These are phyloP conservation scores for Magnaporthiopsis incrustans DNA, from an alignment of 2,329 filamentous ascomycete genomes.

Conservation along the genomic window DNA sequence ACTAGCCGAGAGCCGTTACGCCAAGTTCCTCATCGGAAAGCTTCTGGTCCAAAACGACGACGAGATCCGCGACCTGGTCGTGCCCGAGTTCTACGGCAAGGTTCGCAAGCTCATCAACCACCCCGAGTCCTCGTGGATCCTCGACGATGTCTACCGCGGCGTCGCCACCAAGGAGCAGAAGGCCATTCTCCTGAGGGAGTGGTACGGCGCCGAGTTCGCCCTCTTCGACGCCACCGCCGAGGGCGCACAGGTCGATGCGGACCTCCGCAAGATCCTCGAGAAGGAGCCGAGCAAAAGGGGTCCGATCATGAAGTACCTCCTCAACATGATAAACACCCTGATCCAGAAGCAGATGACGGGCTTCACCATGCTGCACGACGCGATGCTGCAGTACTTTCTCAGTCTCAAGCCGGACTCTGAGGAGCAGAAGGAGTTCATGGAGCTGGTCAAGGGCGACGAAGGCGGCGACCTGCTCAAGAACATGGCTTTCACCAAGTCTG, in stretches of 20 bases:
- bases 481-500: slow-evolving; percentile 88
- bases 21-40: slow-evolving; percentile 95
- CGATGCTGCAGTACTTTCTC: slow-evolving; percentile 93
- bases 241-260: slow-evolving; percentile 42
- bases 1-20: slow-evolving; percentile 89
- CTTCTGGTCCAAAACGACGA: slow-evolving; percentile 85
- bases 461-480: slow-evolving; percentile 88
- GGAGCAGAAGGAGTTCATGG: slow-evolving; percentile 80
- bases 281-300: slow-evolving; percentile 76
- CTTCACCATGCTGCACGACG: slow-evolving; percentile 96
- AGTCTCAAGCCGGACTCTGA: slow-evolving; percentile 69
- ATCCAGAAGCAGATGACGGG: slow-evolving; percentile 95
- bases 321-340: slow-evolving; percentile 82
- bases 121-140: slow-evolving; percentile 91
- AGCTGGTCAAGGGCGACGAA: slow-evolving; percentile 86
- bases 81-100: slow-evolving; percentile 91
- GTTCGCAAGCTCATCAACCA: slow-evolving; percentile 93
- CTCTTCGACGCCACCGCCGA: slow-evolving; percentile 42
- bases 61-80: slow-evolving; percentile 79
- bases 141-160: slow-evolving; percentile 91
- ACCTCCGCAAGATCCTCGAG: slow-evolving; percentile 68
- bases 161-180: slow-evolving; percentile 83
- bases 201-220: slow-evolving; percentile 92
- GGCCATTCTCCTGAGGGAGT: slow-evolving; percentile 77
- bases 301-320: slow-evolving; percentile 77